Evolutionary conservation across 169 alveolate species (phyloP), one percentile per base, ranked within the genome.

Genomic region (Plasmodium chabaudi): DNA sequence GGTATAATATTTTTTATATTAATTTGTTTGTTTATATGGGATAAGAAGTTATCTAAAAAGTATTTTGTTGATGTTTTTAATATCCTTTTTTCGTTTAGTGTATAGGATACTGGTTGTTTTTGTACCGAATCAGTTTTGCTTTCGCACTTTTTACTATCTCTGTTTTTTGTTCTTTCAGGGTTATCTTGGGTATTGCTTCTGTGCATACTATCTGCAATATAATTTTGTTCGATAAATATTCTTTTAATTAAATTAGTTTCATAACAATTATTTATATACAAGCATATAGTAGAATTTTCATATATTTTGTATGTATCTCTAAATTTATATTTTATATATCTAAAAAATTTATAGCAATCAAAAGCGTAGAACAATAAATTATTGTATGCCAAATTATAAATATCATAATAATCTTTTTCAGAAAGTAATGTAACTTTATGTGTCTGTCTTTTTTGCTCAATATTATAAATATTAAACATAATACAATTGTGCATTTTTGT

Each of bases 371-470:
- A 77, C 5, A 77, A 46, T 49, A 77, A 77, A 25, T 77, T 77
- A 21, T 77, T 77, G 23, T 77, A 77, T 5, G 88, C 75, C 7
- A 12, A 44, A 63, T 55, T 61, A 57, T 49, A 77, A 19, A 77
- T 64, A 34, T 77, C 63, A 56, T 53, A 47, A 57, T 77, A 77
- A 25, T 77, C 88, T 25, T 68, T 77, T 56, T 77, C 88, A 42
- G 51, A 39, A 56, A 77, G 63, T 15, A 77, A 57, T 19, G 88
- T 63, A 39, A 77, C 88, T 6, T 77, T 77, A 42, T 77, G 88
- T 21, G 88, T 77, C 17, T 77, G 88, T 63, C 88, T 77, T 56
- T 51, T 77, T 55, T 77, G 88, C 19, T 77, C 88, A 17, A 69
- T 77, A 21, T 77, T 77, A 12, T 77, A 77, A 23, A 77, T 77